Conservation (phyloP, 176 grass and related monocot genomes). For the Rhynchospora tenuis region DNA sequence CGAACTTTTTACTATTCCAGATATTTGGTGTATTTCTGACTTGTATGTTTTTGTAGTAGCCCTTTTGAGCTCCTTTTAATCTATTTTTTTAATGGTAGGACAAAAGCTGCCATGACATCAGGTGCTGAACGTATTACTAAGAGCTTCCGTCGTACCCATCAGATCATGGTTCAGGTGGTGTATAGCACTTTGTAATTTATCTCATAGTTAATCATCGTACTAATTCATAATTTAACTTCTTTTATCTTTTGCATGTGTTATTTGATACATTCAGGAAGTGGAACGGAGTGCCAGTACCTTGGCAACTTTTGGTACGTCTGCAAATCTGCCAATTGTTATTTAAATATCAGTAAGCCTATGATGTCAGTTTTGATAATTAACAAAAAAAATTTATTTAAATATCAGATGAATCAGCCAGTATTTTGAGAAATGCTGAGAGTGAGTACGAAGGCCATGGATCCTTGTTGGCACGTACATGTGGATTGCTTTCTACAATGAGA, state of each 20-base stretch:
- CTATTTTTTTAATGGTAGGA: constrained; percentile 34
- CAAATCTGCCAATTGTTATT: background rate
- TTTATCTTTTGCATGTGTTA: background rate
- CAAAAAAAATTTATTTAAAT: background rate
- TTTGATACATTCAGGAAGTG: constrained; percentile 22
- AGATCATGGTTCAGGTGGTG: constrained; percentile 91
- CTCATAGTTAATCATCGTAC: background rate
- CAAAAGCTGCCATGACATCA: constrained; percentile 84
- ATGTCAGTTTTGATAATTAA: background rate
- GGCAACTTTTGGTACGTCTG: constrained; percentile 65
- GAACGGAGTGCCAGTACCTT: constrained; percentile 72
- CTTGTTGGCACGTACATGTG: constrained; percentile 63
- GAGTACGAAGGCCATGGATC: constrained; percentile 86
- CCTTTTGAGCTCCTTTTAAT: background rate
- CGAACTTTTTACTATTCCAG: background rate
- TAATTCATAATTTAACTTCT: background rate
- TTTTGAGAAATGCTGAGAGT: constrained; percentile 62
- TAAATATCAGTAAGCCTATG: background rate
- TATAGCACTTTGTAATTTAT: background rate
- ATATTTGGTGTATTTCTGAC: background rate
- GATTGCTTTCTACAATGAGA: constrained; percentile 77
- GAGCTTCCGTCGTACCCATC: constrained; percentile 63
- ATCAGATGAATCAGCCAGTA: constrained; percentile 81
- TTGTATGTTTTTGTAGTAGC: background rate
- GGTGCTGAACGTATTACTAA: constrained; percentile 87